These are phyloP conservation scores for Starmerella powellii DNA, from an alignment of 805 yeast genomes.

Conservation along the genomic window DNA sequence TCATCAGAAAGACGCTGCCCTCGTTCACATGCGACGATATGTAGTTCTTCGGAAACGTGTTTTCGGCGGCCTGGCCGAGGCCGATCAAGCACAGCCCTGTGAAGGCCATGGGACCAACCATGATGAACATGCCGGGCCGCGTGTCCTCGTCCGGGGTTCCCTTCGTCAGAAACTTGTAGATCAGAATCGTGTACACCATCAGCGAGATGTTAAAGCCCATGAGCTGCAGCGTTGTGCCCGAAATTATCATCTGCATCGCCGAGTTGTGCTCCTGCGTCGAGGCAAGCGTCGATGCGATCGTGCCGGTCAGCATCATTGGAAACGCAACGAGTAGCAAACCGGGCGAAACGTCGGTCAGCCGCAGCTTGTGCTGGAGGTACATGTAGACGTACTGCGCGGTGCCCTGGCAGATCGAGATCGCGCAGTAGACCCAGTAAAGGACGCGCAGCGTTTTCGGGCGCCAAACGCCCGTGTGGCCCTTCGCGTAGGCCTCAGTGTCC, in stretches of 20 bases:
- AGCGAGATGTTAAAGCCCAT: background rate
- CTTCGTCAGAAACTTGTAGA: background rate
- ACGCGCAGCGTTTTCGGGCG: background rate
- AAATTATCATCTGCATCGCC: constrained; percentile 1
- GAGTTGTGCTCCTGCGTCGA: background rate
- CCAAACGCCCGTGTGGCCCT: background rate
- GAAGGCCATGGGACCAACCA: constrained; percentile 3
- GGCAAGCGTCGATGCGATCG: background rate
- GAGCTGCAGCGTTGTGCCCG: background rate
- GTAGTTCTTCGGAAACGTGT: background rate
- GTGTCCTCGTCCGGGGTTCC: background rate
- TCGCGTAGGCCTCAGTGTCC: background rate
- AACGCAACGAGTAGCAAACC: background rate
- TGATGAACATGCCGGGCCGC: constrained; percentile 2
- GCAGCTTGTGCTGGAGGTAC: background rate
- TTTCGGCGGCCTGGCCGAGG: background rate
- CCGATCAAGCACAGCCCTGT: background rate
- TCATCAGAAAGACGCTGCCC: background rate
- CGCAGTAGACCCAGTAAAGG: constrained; percentile 1
- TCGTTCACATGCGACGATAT: background rate
- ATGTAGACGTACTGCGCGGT: background rate
- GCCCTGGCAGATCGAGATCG: background rate
- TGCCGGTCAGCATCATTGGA: constrained; percentile 2
- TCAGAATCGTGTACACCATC: background rate
- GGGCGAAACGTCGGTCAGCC: background rate